phyloP scores from a whole-genome alignment of 495 filamentous ascomycete species.

The Lepidopterella palustris region DNA sequence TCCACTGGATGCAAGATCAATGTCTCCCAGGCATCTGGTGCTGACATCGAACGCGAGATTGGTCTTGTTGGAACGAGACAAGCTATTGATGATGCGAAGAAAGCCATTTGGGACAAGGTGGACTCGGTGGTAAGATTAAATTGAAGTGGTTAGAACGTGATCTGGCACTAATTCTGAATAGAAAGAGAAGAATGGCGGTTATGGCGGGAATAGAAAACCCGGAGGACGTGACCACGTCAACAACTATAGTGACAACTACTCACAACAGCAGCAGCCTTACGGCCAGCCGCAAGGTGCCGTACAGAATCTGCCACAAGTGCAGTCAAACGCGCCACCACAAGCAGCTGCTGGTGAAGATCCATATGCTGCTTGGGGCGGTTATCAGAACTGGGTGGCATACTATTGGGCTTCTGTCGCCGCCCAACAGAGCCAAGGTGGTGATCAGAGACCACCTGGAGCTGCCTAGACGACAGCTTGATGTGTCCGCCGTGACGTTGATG shows the following conservation, averaged over 20 bases:
- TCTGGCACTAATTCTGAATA: conserved; percentile 35
- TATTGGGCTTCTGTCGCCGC: conserved; percentile 53
- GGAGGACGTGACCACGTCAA: conserved; percentile 23
- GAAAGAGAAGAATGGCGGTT: conserved; percentile 47
- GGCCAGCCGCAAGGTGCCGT: conserved; percentile 26
- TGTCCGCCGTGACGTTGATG: conserved; percentile 20
- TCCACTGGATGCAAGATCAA: conserved; percentile 84
- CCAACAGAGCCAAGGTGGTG: conserved; percentile 24
- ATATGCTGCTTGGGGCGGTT: conserved; percentile 61
- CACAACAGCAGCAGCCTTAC: conserved; percentile 39
- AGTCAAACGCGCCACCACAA: conserved; percentile 39
- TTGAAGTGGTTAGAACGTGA: neutral
- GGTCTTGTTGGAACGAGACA: conserved; percentile 67
- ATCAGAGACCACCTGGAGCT: conserved; percentile 18
- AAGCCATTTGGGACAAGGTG: conserved; percentile 80
- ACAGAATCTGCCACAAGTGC: conserved; percentile 23
- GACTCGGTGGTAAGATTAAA: conserved; percentile 59
- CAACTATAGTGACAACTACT: conserved; percentile 40
- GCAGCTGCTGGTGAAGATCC: conserved; percentile 43
- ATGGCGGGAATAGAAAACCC: conserved; percentile 31
- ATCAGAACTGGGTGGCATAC: conserved; percentile 54
- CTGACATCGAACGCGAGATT: conserved; percentile 72
- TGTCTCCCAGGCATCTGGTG: conserved; percentile 63
- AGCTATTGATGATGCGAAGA: conserved; percentile 65
- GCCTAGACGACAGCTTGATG: conserved; percentile 13